phyloP scores from a whole-genome alignment of 2,329 filamentous ascomycete genomes.

The Pseudogymnoascus sp. region DNA sequence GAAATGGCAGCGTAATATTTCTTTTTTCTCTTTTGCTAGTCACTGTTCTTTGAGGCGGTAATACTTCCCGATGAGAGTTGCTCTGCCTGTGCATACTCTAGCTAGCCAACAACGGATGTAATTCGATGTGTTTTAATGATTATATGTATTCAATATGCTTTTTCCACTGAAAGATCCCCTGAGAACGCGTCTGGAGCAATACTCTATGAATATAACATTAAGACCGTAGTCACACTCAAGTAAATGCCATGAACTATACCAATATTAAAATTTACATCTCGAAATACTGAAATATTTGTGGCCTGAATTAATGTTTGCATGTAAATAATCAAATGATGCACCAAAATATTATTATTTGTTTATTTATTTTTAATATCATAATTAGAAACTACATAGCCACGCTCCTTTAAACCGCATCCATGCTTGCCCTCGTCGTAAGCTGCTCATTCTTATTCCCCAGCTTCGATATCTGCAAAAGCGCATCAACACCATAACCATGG shows the following conservation, averaged over 20 bases:
- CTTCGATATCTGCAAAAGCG: slow-evolving; percentile 91
- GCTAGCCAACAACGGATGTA: slow-evolving; percentile 30
- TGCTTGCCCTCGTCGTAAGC: slow-evolving; percentile 66
- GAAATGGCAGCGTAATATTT: slow-evolving; percentile 22
- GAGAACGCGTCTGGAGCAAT: not conserved
- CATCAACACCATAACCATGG: slow-evolving; percentile 92
- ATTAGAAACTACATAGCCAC: not conserved
- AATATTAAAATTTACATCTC: not conserved
- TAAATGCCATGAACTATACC: not conserved
- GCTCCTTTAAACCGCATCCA: slow-evolving; percentile 54
- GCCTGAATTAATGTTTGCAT: not conserved
- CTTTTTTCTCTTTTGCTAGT: slow-evolving; percentile 20
- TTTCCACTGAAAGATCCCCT: not conserved
- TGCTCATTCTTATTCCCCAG: slow-evolving; percentile 98
- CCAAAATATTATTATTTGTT: not conserved
- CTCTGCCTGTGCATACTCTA: slow-evolving; percentile 16
- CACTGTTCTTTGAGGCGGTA: slow-evolving; percentile 8
- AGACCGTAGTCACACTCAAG: too few species aligned
- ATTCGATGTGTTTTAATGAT: slow-evolving; percentile 26
- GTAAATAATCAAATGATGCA: not conserved
- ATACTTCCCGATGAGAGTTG: slow-evolving; percentile 6
- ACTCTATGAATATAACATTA: not conserved
- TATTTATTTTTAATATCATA: not conserved
- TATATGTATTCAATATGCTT: slow-evolving; percentile 6
- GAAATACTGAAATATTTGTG: not conserved